Evolutionary conservation across 1,284 basidiomycete species (phyloP), one percentile per base, ranked within the genome.

Genomic region (Neonothopanus nambi): DNA sequence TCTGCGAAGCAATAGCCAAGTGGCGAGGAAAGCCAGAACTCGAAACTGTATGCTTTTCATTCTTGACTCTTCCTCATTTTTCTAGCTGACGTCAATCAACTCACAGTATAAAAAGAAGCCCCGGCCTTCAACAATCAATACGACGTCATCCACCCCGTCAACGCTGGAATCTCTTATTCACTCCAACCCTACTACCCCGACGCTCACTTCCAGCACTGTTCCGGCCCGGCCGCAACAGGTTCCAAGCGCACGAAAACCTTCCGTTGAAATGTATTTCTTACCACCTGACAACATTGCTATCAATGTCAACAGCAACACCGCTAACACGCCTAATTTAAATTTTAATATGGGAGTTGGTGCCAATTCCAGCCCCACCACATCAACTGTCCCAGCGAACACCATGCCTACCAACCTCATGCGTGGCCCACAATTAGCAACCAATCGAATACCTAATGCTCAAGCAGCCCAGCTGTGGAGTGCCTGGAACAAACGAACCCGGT

Each of bases 11-110:
- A 21, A 77, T 91, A 42, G 81, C 86, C 1, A 79, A 79, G 48
- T 92, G 90, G 89, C 73, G 88, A 58, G 90, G 89, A 5, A 88
- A 86, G 61, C 89, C 89, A 21, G 89, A 91, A 60, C 74, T 92
- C 8, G 88, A 91, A 68, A 87, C 81, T 5, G 89, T 91, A 57
- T 62, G 73, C 67, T 20, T 17, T 53, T 28, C 24, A 37, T 39
- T 11, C 49, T 30, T 52, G 20, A 3, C 33, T 46, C 12, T 48
- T 37, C n/a, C 20, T 45, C 17, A 26, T 15, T 48, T 17, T 48
- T 7, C 28, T 18, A 18, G 18, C 28, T 15, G 4, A n/a, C n/a
- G n/a, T n/a, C 33, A 40, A 18, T 47, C 37, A 6, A 44, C 24
- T 51, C 12, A 12, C n/a, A 53, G 51, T 53, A 53, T 38, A 53